Evolutionary conservation across 371 early-diverging fungal species (phyloP).

Genomic region (Apophysomyces sp.): DNA sequence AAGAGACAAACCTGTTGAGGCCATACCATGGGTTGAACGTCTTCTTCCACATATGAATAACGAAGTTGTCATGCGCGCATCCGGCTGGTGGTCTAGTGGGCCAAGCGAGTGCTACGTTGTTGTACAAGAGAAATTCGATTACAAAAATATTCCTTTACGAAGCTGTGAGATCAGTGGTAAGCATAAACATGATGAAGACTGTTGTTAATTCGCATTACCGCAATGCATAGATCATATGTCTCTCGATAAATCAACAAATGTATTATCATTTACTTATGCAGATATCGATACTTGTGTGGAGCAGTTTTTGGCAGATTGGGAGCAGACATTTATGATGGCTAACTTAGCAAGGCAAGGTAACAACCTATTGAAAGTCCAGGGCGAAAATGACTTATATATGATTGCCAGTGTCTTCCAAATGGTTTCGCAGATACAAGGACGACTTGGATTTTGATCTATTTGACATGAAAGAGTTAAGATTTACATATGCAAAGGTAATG

Average conservation of each 20-base stretch:
- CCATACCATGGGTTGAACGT: constrained; percentile 32
- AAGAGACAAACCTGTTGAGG: constrained; percentile 20
- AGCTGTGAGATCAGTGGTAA: constrained; percentile 27
- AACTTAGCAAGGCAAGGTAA: constrained; percentile 45
- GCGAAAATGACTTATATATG: background rate
- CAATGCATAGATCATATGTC: constrained; percentile 46
- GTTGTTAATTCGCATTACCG: background rate
- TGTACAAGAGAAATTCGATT: constrained; percentile 39
- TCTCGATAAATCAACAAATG: constrained; percentile 31
- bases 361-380: background rate
- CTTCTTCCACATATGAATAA: constrained; percentile 28
- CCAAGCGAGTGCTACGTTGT: constrained; percentile 48
- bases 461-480: constrained; percentile 33
- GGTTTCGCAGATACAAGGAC: constrained; percentile 39
- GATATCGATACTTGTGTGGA: constrained; percentile 42
- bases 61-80: constrained; percentile 41
- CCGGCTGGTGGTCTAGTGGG: constrained; percentile 50
- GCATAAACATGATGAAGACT: background rate
- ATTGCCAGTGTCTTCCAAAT: constrained; percentile 32
- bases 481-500: constrained; percentile 40
- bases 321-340: constrained; percentile 50
- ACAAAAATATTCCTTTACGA: constrained; percentile 23
- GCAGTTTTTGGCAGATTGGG: constrained; percentile 46
- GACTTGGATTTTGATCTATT: constrained; percentile 34
- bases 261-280: constrained; percentile 46